These are phyloP conservation scores for Moricandia moricandioides DNA, from an alignment of 345 rosid species.

Conservation along the genomic window DNA sequence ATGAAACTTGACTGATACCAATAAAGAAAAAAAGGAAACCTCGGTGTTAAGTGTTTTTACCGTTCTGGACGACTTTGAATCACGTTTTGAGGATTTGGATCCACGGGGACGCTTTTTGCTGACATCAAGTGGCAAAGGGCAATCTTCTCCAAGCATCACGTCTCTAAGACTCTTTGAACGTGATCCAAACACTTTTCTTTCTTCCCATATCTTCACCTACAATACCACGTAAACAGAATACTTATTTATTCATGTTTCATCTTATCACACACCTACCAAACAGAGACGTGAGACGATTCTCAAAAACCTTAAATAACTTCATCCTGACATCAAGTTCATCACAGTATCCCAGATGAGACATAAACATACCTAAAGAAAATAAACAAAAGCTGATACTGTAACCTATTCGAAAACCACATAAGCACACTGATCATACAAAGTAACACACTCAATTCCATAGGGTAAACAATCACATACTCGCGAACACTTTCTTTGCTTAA, in stretches of 20 bases:
- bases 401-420: background rate
- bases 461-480: background rate
- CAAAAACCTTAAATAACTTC: no score
- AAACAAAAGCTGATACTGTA: background rate
- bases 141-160: conserved; percentile 76
- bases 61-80: conserved; percentile 76
- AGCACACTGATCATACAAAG: background rate
- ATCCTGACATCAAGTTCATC: no score
- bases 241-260: background rate
- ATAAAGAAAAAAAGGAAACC: background rate
- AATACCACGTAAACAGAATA: background rate
- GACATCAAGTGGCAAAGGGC: conserved; percentile 66
- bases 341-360: no score
- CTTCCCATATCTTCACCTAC: conserved; percentile 94
- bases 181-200: conserved; percentile 90
- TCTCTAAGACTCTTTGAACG: conserved; percentile 62
- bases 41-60: conserved; percentile 38
- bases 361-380: background rate
- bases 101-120: conserved; percentile 77
- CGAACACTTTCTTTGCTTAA: background rate
- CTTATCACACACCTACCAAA: no score
- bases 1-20: conserved; percentile 11
- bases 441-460: background rate
- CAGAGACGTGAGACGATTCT: no score
- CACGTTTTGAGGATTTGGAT: conserved; percentile 73